Conservation (phyloP, 208 protist genomes). For the Phytomonas sp. region DNA sequence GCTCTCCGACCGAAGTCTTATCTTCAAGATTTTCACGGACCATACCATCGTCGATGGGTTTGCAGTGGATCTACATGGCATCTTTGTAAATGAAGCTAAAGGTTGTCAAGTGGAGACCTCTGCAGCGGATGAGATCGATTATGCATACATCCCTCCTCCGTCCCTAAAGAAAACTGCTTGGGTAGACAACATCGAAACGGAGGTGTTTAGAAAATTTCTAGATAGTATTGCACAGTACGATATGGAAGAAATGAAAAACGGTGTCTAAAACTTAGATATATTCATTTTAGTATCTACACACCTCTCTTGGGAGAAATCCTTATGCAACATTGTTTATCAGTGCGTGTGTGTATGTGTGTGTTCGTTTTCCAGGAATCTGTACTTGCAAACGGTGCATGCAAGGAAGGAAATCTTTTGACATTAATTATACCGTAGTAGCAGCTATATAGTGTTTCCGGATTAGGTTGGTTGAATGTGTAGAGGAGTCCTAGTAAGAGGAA, state of each 20-base stretch:
- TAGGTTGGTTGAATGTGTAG: not conserved
- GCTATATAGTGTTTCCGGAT: not conserved
- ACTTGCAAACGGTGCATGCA: not conserved
- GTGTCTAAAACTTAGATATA: slow-evolving; percentile 38
- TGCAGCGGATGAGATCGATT: slow-evolving; percentile 58
- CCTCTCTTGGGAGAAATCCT: slow-evolving; percentile 4
- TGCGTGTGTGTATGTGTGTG: slow-evolving; percentile 2
- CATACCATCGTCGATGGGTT: slow-evolving; percentile 81
- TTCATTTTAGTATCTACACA: not conserved
- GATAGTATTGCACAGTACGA: slow-evolving; percentile 80
- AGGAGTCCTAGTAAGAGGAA: not conserved
- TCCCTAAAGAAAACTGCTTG: slow-evolving; percentile 52
- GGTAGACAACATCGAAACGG: slow-evolving; percentile 85
- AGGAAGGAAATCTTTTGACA: not conserved
- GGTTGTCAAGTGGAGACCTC: slow-evolving; percentile 33
- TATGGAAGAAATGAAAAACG: slow-evolving; percentile 76
- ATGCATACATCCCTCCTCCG: slow-evolving; percentile 65
- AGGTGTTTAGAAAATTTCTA: slow-evolving; percentile 80
- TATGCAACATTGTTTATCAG: not conserved
- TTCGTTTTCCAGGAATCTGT: not conserved
- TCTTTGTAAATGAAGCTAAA: slow-evolving; percentile 70
- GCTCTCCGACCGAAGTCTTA: slow-evolving; percentile 49
- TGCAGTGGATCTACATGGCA: slow-evolving; percentile 72
- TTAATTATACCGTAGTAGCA: not conserved
- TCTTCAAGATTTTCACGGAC: slow-evolving; percentile 77